A percentile compares a stretch with the other conserved stretches of the same genome.
These are phyloP conservation scores for Ganoderma boninense DNA, from an alignment of 1,284 basidiomycete genomes.

Conservation along the genomic window DNA sequence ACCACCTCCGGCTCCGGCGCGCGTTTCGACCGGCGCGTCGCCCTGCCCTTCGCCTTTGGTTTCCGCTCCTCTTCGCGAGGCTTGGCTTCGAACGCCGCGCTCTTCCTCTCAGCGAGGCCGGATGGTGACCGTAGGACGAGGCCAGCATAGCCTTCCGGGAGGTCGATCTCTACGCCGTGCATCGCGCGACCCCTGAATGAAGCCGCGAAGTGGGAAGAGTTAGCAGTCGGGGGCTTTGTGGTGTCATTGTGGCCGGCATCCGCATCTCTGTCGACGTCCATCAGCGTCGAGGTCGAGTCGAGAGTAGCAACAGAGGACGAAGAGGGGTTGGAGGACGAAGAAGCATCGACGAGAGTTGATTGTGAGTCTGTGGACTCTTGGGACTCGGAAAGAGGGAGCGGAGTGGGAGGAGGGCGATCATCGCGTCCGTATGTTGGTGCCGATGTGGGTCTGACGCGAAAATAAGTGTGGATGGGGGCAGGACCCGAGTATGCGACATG, in stretches of 20 bases:
- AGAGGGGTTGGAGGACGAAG: slow-evolving; percentile 11
- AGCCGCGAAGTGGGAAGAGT: slow-evolving; percentile 56
- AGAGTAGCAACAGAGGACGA: slow-evolving; percentile 11
- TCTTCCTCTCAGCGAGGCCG: slow-evolving; percentile 32
- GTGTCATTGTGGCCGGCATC: neutral
- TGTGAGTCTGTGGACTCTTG: slow-evolving; percentile 19
- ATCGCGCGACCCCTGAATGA: slow-evolving; percentile 78
- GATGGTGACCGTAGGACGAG: slow-evolving; percentile 56
- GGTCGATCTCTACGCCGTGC: slow-evolving; percentile 64
- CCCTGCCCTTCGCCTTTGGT: slow-evolving; percentile 14
- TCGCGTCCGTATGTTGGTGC: slow-evolving; percentile 45
- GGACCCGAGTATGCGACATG: slow-evolving; percentile 75
- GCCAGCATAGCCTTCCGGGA: slow-evolving; percentile 76
- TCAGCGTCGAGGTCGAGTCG: slow-evolving; percentile 9
- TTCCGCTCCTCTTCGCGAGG: slow-evolving; percentile 23
- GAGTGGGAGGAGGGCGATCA: slow-evolving; percentile 7
- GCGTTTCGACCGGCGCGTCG: slow-evolving; percentile 37
- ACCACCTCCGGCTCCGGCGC: slow-evolving; percentile 30
- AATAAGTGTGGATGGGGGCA: slow-evolving; percentile 77
- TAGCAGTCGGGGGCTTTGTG: neutral
- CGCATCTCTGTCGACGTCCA: slow-evolving; percentile 22
- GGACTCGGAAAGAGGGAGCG: neutral
- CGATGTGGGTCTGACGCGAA: slow-evolving; percentile 59
- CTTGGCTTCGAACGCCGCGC: slow-evolving; percentile 22
- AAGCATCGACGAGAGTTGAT: slow-evolving; percentile 27